Conservation (phyloP, 2,329 filamentous ascomycete species). For the Aureobasidium lini region DNA sequence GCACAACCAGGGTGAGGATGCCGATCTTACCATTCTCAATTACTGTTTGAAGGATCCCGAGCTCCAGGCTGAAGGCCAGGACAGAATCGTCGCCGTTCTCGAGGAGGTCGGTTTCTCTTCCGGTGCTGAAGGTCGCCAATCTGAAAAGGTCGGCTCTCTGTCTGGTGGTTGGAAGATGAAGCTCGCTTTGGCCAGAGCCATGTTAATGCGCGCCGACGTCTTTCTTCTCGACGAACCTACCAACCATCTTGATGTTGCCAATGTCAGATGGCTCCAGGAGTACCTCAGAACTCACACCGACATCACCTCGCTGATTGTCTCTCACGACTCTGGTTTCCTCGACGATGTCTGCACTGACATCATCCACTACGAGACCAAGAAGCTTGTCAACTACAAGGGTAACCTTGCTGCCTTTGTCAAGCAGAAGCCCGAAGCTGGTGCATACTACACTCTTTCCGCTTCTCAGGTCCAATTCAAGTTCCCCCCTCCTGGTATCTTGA, state of each 20-base stretch:
- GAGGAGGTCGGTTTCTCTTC: slow-evolving; percentile 89
- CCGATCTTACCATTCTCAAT: slow-evolving; percentile 89
- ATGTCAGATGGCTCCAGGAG: slow-evolving; percentile 91
- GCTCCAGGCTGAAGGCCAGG: slow-evolving; percentile 67
- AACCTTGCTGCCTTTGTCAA: slow-evolving; percentile 80
- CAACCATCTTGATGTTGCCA: slow-evolving; percentile 94
- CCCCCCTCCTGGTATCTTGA: slow-evolving; percentile 86
- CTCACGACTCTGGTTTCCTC: slow-evolving; percentile 95
- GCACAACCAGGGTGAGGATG: slow-evolving; percentile 97
- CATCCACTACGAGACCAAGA: slow-evolving; percentile 98
- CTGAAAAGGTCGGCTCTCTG: slow-evolving; percentile 83
- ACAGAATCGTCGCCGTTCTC: slow-evolving; percentile 77
- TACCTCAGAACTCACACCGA: slow-evolving; percentile 95
- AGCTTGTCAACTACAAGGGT: slow-evolving; percentile 77
- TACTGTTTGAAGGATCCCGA: slow-evolving; percentile 86
- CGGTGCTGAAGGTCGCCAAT: slow-evolving; percentile 81
- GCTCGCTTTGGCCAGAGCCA: slow-evolving; percentile 86
- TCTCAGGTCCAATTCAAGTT: slow-evolving; percentile 95
- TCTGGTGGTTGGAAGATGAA: slow-evolving; percentile 99
- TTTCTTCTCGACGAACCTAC: slow-evolving; percentile 96
- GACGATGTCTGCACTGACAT: slow-evolving; percentile 98
- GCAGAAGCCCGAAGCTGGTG: slow-evolving; percentile 87
- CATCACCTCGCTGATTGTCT: slow-evolving; percentile 95
- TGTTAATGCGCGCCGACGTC: slow-evolving; percentile 95
- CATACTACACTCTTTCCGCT: slow-evolving; percentile 91